A percentile compares a stretch with the other conserved stretches of the same genome.
Evolutionary conservation across 768 basidiomycete genomes (phyloP).

Genomic region (Leccinum disarticulatum): DNA sequence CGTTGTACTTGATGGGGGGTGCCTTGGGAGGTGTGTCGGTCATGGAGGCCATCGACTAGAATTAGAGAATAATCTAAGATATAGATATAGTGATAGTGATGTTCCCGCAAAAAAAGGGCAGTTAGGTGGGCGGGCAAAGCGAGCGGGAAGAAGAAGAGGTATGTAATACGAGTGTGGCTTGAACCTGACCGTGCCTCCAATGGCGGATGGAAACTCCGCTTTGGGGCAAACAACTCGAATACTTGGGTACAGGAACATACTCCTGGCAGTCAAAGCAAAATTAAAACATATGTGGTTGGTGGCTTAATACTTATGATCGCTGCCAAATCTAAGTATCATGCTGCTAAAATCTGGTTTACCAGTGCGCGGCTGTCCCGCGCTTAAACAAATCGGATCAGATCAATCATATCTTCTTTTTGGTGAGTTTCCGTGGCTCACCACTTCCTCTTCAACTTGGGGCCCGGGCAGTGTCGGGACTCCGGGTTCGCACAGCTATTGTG

Average conservation of each 20-base stretch:
- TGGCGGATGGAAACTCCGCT: not conserved
- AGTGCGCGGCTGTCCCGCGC: not conserved
- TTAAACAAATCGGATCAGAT: too few species aligned
- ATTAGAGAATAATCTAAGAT: not conserved
- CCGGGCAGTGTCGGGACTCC: too few species aligned
- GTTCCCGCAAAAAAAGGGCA: conserved; percentile 1
- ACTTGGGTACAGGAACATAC: too few species aligned
- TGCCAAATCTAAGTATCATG: not conserved
- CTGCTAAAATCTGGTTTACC: not conserved
- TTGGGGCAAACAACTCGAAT: not conserved
- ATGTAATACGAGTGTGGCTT: not conserved
- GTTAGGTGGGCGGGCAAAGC: not conserved
- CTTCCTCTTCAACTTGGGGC: too few species aligned
- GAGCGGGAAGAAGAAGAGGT: conserved; percentile 9
- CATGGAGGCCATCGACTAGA: conserved; percentile 24
- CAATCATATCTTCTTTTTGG: too few species aligned
- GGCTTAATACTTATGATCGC: not conserved
- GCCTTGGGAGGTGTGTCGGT: conserved; percentile 63
- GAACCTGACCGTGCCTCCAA: not conserved
- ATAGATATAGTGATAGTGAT: conserved; percentile 22
- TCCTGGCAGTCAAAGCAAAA: too few species aligned
- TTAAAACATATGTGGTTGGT: not conserved
- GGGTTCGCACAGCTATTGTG: too few species aligned
- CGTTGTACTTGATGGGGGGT: conserved; percentile 68
- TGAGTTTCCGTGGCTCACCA: too few species aligned